Percentiles rank a stretch among this genome's conserved stretches.
Evolutionary conservation across 345 rosid genomes (phyloP).

Genomic region (Physaria fendleri): DNA sequence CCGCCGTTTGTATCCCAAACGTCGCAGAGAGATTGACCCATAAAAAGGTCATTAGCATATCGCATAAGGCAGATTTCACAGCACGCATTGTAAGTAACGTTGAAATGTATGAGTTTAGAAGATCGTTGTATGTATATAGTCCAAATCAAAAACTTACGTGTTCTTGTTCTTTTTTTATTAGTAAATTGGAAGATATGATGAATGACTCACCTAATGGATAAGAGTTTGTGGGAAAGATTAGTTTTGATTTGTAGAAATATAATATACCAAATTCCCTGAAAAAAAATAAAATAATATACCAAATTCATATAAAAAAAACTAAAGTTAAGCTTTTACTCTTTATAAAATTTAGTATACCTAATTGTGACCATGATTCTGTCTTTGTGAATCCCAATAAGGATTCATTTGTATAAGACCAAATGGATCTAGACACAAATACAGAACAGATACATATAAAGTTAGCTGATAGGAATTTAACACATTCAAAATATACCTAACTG

Average conservation of each 20-base stretch:
- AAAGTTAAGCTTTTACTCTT: too few relatives aligned
- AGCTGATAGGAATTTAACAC: neutral
- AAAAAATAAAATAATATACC: too few relatives aligned
- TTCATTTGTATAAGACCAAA: slow-evolving; percentile 5
- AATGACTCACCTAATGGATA: slow-evolving; percentile 28
- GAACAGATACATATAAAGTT: neutral
- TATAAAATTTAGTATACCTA: too few relatives aligned
- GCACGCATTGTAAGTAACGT: slow-evolving; percentile 43
- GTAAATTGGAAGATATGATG: slow-evolving; percentile 8
- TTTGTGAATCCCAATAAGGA: too few relatives aligned
- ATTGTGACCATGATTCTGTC: neutral
- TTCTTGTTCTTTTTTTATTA: neutral
- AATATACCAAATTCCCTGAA: neutral
- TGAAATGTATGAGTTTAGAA: neutral
- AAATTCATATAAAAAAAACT: too few relatives aligned
- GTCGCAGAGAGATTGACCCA: slow-evolving; percentile 72
- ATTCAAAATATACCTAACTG: too few relatives aligned
- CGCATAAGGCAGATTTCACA: slow-evolving; percentile 59
- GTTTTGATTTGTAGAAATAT: neutral
- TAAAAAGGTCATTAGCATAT: slow-evolving; percentile 51
- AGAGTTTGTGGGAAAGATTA: neutral
- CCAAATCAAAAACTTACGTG: neutral
- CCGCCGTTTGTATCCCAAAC: slow-evolving; percentile 51
- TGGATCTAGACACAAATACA: neutral
- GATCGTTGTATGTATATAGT: neutral